Conservation (phyloP, 176 grass and related monocot species). For the Themeda triandra region DNA sequence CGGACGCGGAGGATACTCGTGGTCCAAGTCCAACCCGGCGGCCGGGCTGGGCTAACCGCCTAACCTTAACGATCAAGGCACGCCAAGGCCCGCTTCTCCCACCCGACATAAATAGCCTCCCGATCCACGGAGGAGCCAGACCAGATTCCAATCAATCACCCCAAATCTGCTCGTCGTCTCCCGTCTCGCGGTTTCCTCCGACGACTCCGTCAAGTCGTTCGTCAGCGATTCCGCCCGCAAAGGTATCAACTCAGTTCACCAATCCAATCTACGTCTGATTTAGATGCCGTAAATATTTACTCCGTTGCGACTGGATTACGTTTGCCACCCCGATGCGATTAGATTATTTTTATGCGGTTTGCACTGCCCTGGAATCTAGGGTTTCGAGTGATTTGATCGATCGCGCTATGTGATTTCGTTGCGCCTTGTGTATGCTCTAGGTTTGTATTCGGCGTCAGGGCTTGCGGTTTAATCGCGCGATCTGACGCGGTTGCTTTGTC, state of each 20-base stretch:
- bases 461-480: no score
- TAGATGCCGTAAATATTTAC: background rate
- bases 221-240: background rate
- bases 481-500: background rate
- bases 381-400: background rate
- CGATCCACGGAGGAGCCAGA: background rate
- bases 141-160: background rate
- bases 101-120: background rate
- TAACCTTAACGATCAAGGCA: conserved; percentile 13
- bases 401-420: background rate
- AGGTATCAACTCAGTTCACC: conserved; percentile 4
- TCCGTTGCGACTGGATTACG: background rate
- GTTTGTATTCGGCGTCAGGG: background rate
- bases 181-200: background rate
- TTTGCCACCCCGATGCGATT: background rate
- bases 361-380: background rate
- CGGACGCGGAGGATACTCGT: background rate
- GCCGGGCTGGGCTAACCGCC: background rate
- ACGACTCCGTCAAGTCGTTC: background rate
- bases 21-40: background rate
- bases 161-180: background rate
- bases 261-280: background rate
- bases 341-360: background rate
- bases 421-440: background rate
- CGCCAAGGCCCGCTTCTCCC: background rate